Conservation (phyloP, 169 alveolate species). For the Eimeria necatrix region DNA sequence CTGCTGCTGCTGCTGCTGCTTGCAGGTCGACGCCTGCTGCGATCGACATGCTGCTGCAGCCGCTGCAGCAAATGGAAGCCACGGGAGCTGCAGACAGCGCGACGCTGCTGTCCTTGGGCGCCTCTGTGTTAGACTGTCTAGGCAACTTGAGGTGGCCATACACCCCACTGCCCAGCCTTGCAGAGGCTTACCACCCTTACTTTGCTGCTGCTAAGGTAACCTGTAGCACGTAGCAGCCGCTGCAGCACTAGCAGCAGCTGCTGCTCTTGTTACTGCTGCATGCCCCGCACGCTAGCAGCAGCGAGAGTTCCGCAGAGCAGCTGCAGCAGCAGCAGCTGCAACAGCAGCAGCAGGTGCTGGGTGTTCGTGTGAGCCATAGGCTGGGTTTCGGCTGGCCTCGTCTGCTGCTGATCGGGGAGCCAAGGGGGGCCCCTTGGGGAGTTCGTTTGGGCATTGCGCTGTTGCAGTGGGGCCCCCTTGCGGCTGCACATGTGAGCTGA, state of each 20-base stretch:
- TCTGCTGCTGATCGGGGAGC: not conserved
- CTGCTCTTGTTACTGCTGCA: not conserved
- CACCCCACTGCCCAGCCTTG: slow-evolving; percentile 76
- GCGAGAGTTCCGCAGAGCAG: not conserved
- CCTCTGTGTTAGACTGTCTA: slow-evolving; percentile 65
- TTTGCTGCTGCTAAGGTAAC: slow-evolving; percentile 36
- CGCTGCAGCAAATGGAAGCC: slow-evolving; percentile 43
- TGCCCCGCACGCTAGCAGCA: not conserved
- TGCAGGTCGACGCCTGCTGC: slow-evolving; percentile 68
- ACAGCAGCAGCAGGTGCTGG: slow-evolving; percentile 26
- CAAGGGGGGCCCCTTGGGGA: not conserved
- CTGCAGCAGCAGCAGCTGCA: not conserved
- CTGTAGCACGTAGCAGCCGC: not conserved
- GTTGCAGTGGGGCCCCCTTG: slow-evolving; percentile 11
- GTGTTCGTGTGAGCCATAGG: not conserved
- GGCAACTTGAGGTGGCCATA: slow-evolving; percentile 79
- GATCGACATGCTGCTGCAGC: slow-evolving; percentile 73
- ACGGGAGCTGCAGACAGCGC: slow-evolving; percentile 45
- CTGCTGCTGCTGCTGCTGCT: slow-evolving; percentile 50
- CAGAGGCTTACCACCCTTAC: slow-evolving; percentile 65
- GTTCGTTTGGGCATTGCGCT: not conserved
- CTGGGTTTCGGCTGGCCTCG: not conserved
- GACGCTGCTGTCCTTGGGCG: slow-evolving; percentile 64
- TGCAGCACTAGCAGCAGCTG: not conserved
- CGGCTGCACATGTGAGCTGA: slow-evolving; percentile 48